A percentile compares a stretch with the other conserved stretches of the same genome.
phyloP scores from a whole-genome alignment of 2,329 filamentous ascomycete species.

The Hymenoscyphus fraxineus region DNA sequence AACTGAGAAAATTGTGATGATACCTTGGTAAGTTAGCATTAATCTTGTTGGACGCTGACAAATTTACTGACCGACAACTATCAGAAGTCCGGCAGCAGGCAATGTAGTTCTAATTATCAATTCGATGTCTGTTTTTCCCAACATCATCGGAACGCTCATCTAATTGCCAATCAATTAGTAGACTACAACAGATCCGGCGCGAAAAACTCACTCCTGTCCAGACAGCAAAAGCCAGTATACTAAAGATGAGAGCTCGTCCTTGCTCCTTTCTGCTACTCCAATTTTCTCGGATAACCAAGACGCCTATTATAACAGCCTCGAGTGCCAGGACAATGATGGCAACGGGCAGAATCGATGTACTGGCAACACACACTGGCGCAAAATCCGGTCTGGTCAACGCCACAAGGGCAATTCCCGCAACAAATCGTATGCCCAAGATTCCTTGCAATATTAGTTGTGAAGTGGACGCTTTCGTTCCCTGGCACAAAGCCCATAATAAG shows the following conservation, averaged over 20 bases:
- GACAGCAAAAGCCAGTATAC: slow-evolving; percentile 27
- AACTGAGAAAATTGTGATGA: slow-evolving; percentile 28
- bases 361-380: slow-evolving; percentile 32
- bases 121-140: slow-evolving; percentile 29
- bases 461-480: slow-evolving; percentile 28
- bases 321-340: slow-evolving; percentile 32
- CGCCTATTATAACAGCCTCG: slow-evolving; percentile 32
- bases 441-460: slow-evolving; percentile 30
- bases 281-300: slow-evolving; percentile 27
- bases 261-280: slow-evolving; percentile 21
- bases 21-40: slow-evolving; percentile 17
- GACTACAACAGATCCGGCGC: not conserved
- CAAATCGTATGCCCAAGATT: slow-evolving; percentile 28
- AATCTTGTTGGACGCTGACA: not conserved
- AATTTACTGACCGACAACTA: slow-evolving; percentile 31
- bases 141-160: slow-evolving; percentile 34
- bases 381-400: slow-evolving; percentile 34
- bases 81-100: slow-evolving; percentile 31
- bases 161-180: slow-evolving; percentile 21
- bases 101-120: slow-evolving; percentile 33
- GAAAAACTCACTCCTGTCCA: slow-evolving; percentile 32
- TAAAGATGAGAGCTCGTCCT: slow-evolving; percentile 28
- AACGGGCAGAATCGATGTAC: slow-evolving; percentile 28
- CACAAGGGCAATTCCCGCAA: slow-evolving; percentile 31
- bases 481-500: slow-evolving; percentile 33